phyloP scores from a whole-genome alignment of 2,329 filamentous ascomycete genomes.

The Mariannaea sp. region DNA sequence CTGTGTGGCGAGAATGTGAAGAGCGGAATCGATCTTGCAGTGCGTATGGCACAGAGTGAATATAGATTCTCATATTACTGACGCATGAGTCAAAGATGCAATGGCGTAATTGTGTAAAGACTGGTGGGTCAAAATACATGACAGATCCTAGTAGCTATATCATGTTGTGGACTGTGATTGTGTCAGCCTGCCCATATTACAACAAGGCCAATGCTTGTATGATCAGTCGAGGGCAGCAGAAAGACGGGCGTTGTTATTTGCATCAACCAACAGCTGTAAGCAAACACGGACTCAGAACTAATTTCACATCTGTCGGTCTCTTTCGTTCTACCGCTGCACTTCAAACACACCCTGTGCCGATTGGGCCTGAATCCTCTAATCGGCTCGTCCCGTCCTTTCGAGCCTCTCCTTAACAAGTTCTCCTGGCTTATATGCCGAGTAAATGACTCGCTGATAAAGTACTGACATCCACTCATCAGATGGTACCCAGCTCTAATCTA shows the following conservation, averaged over 20 bases:
- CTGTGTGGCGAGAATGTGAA: too few species aligned
- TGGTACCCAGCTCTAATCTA: not conserved
- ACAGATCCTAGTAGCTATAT: not conserved
- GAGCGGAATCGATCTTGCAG: too few species aligned
- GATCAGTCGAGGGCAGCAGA: not conserved
- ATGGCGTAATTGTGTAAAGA: not conserved
- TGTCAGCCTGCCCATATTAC: not conserved
- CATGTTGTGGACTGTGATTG: too few species aligned
- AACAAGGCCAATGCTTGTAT: not conserved
- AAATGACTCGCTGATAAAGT: conserved; percentile 4
- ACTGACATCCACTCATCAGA: not conserved
- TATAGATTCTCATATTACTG: too few species aligned
- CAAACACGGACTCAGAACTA: too few species aligned
- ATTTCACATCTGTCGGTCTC: too few species aligned
- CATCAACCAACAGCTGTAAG: too few species aligned
- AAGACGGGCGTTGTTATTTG: not conserved
- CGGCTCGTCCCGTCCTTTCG: not conserved
- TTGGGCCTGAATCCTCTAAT: too few species aligned
- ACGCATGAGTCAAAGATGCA: not conserved
- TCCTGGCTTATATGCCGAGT: not conserved
- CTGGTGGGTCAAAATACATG: too few species aligned
- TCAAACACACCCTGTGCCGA: too few species aligned
- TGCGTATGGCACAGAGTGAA: too few species aligned
- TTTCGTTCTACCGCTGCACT: too few species aligned
- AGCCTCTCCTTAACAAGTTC: not conserved